phyloP scores from a whole-genome alignment of 345 rosid genomes.

The Sapria himalayana region DNA sequence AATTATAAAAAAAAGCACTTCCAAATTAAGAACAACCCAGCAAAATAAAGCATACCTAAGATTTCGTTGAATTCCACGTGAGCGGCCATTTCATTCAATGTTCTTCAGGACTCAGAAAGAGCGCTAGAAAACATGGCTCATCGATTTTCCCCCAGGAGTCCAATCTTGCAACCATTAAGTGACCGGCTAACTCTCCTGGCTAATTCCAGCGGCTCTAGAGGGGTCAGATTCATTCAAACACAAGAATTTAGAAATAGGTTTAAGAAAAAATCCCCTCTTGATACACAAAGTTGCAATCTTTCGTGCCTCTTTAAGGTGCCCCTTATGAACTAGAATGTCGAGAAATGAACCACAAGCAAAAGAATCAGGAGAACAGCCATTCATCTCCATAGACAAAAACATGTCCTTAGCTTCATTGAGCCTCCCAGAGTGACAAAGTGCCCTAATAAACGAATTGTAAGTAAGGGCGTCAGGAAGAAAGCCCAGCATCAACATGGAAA shows the following conservation, averaged over 20 bases:
- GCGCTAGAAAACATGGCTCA: too few relatives aligned
- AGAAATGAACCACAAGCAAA: constrained; percentile 24
- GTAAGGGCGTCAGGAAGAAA: constrained; percentile 51
- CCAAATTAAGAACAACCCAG: too few relatives aligned
- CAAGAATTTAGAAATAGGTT: constrained; percentile 5
- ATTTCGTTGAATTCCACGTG: too few relatives aligned
- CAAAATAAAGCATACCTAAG: too few relatives aligned
- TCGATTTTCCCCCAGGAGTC: too few relatives aligned
- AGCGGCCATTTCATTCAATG: too few relatives aligned
- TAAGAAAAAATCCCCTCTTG: constrained; percentile 10
- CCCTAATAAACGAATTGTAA: constrained; percentile 29
- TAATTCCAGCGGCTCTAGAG: too few relatives aligned
- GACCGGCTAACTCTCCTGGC: too few relatives aligned
- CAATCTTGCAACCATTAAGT: too few relatives aligned
- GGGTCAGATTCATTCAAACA: too few relatives aligned
- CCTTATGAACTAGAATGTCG: constrained; percentile 13
- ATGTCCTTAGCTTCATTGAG: constrained; percentile 38
- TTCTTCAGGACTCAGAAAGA: too few relatives aligned
- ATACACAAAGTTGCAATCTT: constrained; percentile 10
- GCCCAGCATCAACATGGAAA: constrained; percentile 28
- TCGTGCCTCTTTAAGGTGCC: constrained; percentile 13
- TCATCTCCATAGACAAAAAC: constrained; percentile 32
- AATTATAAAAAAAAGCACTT: too few relatives aligned
- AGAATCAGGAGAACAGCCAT: constrained; percentile 42
- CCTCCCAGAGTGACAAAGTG: constrained; percentile 30